Evolutionary conservation across 495 filamentous ascomycete species (phyloP), one percentile per base, ranked within the genome.

Genomic region (Geoglossum glabrum): DNA sequence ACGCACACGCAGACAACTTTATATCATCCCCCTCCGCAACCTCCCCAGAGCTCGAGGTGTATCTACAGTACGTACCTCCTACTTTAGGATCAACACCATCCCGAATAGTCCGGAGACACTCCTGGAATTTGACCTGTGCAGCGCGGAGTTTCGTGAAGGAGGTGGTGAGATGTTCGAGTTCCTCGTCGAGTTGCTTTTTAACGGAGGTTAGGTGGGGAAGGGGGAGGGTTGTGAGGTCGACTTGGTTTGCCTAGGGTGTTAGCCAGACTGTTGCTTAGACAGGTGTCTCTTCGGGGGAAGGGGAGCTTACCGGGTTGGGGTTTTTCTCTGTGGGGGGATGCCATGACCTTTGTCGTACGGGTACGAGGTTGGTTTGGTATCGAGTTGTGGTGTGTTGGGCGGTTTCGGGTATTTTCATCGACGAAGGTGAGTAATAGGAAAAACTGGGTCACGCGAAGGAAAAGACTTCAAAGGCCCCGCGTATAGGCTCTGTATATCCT

Each of bases 131-230:
- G 55, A 79, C 73, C 67, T 95, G 93, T 19, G 92, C 93, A 30
- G 81, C 80, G 60, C 87, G 86, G 31, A 98, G 79, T 70, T 92
- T 90, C 38, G 81, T 71, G 73, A 93, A 94, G 13, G 93, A 96
- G 57, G 71, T 76, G 0, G 86, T 93, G 61, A 98, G 81, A 72
- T 95, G 89, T 66, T 94, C 85, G 60, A 98, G 80, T 65, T 98
- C 92, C 61, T 89, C 82, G 68, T 94, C 90, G 59, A 98, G 85
- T 66, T 94, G 90, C 68, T 92, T 87, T 72, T 97, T 95, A 45
- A 97, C 80, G 45, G 76, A 71, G 62, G 72, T 76, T 59, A 84
- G 75, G 64, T 83, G 73, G 17, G 62, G 65, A 3, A 27, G n/a
- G 10, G 54, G 6, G 11, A 56, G 28, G 27, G 27, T 17, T 25